Percentiles rank a stretch among this genome's conserved stretches.
These are phyloP conservation scores for Cicer chorassanicum DNA, from an alignment of 306 rosid genomes.

Conservation along the genomic window DNA sequence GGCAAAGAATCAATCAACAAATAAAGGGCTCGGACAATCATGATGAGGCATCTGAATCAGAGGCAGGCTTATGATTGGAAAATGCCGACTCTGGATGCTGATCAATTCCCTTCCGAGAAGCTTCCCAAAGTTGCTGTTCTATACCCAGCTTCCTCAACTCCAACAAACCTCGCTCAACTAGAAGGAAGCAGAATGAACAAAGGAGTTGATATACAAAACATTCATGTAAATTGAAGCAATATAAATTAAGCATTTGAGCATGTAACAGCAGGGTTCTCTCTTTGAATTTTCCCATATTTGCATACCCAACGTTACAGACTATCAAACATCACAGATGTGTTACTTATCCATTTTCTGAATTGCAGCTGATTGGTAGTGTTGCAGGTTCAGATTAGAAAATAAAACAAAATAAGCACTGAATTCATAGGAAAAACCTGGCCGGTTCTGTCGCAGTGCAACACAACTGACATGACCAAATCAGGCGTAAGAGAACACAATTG, in stretches of 20 bases:
- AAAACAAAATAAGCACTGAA: neutral
- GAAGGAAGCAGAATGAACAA: conserved; percentile 42
- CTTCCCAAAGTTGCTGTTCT: conserved; percentile 98
- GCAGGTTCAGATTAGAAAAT: conserved; percentile 13
- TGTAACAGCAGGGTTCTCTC: neutral
- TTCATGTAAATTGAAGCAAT: conserved; percentile 31
- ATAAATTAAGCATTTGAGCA: conserved; percentile 3
- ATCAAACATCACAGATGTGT: conserved; percentile 6
- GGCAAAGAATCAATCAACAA: conserved; percentile 49
- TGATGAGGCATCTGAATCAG: conserved; percentile 63
- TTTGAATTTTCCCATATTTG: conserved; percentile 15
- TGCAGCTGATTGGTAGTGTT: conserved; percentile 14
- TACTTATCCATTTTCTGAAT: neutral
- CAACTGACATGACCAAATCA: conserved; percentile 13
- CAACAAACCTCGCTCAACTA: conserved; percentile 88
- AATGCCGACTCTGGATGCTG: conserved; percentile 52
- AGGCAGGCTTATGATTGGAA: conserved; percentile 59
- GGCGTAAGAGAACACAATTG: conserved; percentile 4
- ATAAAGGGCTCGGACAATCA: conserved; percentile 36
- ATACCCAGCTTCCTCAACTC: conserved; percentile 93
- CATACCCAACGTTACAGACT: conserved; percentile 1
- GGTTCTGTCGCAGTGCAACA: neutral
- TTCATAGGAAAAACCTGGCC: neutral
- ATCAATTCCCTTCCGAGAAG: conserved; percentile 89
- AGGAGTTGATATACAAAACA: conserved; percentile 33